A percentile compares a stretch with the other conserved stretches of the same genome.
These are phyloP conservation scores for Aspergillus pseudoviridinutans DNA, from an alignment of 2,329 filamentous ascomycete species.

Conservation along the genomic window DNA sequence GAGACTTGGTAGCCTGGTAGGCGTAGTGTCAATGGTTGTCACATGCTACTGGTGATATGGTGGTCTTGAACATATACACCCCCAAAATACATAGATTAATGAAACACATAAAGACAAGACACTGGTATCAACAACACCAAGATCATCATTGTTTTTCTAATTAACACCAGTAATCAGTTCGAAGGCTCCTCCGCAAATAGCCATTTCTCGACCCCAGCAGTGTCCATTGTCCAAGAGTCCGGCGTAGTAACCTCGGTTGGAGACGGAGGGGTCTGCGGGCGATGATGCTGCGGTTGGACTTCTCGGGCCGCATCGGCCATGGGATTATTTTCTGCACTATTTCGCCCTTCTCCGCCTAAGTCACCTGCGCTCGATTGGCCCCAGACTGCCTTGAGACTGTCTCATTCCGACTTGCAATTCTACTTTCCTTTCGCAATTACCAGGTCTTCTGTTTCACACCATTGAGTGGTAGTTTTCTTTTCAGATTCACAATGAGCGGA, in stretches of 20 bases:
- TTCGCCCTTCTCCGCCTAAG: conserved; percentile 21
- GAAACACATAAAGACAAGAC: conserved; percentile 2
- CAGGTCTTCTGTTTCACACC: not conserved
- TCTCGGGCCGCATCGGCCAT: conserved; percentile 33
- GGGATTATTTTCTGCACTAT: not conserved
- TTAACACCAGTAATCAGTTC: not conserved
- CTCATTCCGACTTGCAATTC: conserved; percentile 10
- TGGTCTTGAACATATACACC: not conserved
- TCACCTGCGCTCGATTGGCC: conserved; percentile 21
- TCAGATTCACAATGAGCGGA: conserved; percentile 38
- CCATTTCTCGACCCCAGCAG: not conserved
- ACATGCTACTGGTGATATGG: not conserved
- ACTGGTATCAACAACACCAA: not conserved
- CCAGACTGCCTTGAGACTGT: conserved; percentile 4
- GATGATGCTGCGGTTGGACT: conserved; percentile 14
- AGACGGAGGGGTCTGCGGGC: conserved; percentile 10
- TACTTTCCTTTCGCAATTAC: not conserved
- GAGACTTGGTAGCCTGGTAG: conserved; percentile 59
- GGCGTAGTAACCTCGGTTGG: conserved; percentile 30
- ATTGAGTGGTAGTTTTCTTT: conserved; percentile 5
- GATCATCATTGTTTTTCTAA: not conserved
- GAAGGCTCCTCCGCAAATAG: not conserved
- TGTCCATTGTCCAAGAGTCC: not conserved
- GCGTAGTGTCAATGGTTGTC: not conserved
- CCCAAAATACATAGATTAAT: not conserved